These are phyloP conservation scores for Dipteronia sinensis DNA, from an alignment of 345 rosid species.

Conservation along the genomic window DNA sequence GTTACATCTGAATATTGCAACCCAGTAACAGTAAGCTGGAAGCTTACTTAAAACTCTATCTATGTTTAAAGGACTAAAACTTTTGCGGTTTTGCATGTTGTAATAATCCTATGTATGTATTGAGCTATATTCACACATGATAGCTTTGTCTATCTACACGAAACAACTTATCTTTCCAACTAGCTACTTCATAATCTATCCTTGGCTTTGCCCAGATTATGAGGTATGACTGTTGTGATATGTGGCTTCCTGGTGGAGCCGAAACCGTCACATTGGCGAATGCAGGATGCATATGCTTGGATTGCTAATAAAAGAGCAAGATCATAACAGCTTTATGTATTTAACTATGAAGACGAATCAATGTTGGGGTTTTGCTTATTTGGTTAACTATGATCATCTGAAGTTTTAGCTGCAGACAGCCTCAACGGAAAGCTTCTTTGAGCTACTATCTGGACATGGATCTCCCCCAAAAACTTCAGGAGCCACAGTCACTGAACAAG, in stretches of 20 bases:
- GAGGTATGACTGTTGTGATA: neutral
- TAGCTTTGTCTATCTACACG: constrained; percentile 26
- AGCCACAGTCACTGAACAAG: constrained; percentile 53
- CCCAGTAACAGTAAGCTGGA: constrained; percentile 26
- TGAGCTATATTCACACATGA: constrained; percentile 24
- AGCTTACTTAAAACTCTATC: constrained; percentile 7
- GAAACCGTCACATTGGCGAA: constrained; percentile 5
- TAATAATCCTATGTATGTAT: constrained; percentile 15
- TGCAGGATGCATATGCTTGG: constrained; percentile 10
- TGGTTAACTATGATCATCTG: neutral
- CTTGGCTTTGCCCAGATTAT: constrained; percentile 26
- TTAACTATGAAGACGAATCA: constrained; percentile 15
- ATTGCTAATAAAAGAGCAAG: neutral
- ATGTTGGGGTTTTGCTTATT: constrained; percentile 19
- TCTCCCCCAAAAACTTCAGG: constrained; percentile 65
- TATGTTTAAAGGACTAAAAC: constrained; percentile 8
- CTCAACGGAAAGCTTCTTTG: constrained; percentile 67
- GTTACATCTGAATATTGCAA: constrained; percentile 16
- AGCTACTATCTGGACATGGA: constrained; percentile 49
- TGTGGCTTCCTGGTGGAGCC: neutral
- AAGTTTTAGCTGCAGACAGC: constrained; percentile 47
- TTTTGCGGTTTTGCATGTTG: constrained; percentile 19
- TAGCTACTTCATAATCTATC: constrained; percentile 17
- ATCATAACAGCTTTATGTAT: neutral
- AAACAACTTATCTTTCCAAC: constrained; percentile 10